Base-by-base conservation (phyloP, 495 filamentous ascomycete genomes). In the Pyronema domesticum region DNA sequence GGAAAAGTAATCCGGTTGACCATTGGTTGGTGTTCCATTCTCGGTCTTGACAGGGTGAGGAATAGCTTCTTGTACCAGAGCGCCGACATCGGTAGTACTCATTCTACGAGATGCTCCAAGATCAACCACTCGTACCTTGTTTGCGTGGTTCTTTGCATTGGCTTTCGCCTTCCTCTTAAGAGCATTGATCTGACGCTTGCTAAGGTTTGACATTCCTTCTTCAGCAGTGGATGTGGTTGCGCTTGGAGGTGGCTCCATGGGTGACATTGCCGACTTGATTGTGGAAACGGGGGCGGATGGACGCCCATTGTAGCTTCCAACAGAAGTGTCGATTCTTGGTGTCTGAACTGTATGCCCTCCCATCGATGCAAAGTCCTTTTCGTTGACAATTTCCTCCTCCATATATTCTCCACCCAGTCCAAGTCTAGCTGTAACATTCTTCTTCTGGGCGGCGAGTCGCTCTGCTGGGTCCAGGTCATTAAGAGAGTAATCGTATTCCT, bases 51-150 rank as follows among this genome's bases (percentile, higher is more conserved):
- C 62, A 45, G 84, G 79, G 57, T 80, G 76, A 18, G 82, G 80
- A 52, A 85, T 86, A 2, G 70, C 65, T 15, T 86, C 82, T 7
- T 75, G 78, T 50, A 80, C 73, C 4, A 79, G 70, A 11, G 60
- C 55, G 14, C 55, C 60, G 19, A 58, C 53, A 19, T 87, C 85
- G 55, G 73, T 70, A 4, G 71, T 74, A 39, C 80, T 86, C 7
- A 75, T 71, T 51, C 82, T 73, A 35, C 85, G 77, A 33, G 81
- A 74, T 0, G 83, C 82, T 7, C 60, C 63, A 39, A 98, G 70
- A 65, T 96, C 91, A 11, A 88, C 80, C n/a, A 86, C 76, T n/a
- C 81, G 75, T 39, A 93, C 87, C 66, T 96, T 96, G 55, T 82
- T 87, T 55, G 72, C 70, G 37, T 85, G 82, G 63, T 85, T 80